Conservation (phyloP, 306 rosid genomes). For the Elaeagnus macrophylla region DNA sequence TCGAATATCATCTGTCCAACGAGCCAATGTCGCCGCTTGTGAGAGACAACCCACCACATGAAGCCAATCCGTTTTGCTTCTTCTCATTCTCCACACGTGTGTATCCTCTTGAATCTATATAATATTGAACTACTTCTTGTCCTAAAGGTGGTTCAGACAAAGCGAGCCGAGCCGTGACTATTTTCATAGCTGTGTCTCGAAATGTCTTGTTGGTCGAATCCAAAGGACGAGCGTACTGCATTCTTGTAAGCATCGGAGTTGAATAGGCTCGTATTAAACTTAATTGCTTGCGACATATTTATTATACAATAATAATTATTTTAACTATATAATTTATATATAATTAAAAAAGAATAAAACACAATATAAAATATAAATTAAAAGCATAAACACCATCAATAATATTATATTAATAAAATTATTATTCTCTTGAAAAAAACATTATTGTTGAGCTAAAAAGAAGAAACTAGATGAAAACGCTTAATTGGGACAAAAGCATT, state of each 20-base stretch:
- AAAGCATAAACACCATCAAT: no score
- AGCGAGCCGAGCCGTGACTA: slow-evolving; percentile 54
- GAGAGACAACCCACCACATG: slow-evolving; percentile 45
- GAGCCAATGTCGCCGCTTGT: slow-evolving; percentile 38
- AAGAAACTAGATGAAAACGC: no score
- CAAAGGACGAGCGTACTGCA: slow-evolving; percentile 71
- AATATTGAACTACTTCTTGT: slow-evolving; percentile 71
- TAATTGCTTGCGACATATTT: no score
- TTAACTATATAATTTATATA: no score
- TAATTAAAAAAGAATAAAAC: no score
- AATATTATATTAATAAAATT: no score
- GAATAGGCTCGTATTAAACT: slow-evolving; percentile 59
- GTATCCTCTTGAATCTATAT: slow-evolving; percentile 66
- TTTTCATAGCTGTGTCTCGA: slow-evolving; percentile 64
- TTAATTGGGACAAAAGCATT: no score
- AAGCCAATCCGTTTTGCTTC: slow-evolving; percentile 85
- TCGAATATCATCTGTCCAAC: slow-evolving; percentile 62
- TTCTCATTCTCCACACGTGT: slow-evolving; percentile 79
- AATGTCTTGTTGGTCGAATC: slow-evolving; percentile 80
- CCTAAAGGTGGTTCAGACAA: slow-evolving; percentile 78
- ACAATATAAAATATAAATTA: no score
- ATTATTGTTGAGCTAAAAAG: no score
- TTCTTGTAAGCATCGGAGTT: slow-evolving; percentile 62
- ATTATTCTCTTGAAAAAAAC: no score
- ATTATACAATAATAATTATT: no score